Evolutionary conservation across 768 basidiomycete genomes (phyloP).

Genomic region (Trametes meyenii): DNA sequence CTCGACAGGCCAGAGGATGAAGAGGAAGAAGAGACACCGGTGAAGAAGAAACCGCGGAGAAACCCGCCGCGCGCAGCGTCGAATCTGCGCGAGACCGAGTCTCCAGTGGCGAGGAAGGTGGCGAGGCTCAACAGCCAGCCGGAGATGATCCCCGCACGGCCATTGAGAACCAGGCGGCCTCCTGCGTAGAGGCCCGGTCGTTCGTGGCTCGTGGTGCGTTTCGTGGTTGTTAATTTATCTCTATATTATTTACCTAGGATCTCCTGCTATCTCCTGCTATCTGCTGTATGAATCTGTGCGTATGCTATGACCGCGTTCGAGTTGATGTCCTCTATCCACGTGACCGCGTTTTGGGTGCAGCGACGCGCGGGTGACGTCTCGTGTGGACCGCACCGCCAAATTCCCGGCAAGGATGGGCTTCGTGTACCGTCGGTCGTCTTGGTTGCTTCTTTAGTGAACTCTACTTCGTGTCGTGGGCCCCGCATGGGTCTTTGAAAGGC

Average conservation of each 20-base stretch:
- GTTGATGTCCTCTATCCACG: not conserved
- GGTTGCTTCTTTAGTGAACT: too few species aligned
- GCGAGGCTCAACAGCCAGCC: slow-evolving; percentile 11
- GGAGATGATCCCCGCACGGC: not conserved
- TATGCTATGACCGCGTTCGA: not conserved
- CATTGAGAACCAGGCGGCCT: not conserved
- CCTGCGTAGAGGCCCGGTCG: not conserved
- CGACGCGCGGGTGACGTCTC: slow-evolving; percentile 8
- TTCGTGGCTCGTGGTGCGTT: not conserved
- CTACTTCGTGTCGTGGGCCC: too few species aligned
- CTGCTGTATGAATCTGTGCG: not conserved
- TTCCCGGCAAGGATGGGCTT: too few species aligned
- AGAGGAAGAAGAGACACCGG: slow-evolving; percentile 6
- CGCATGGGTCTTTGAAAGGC: not conserved
- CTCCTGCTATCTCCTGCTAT: not conserved
- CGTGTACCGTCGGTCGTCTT: too few species aligned
- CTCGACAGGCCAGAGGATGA: slow-evolving; percentile 18
- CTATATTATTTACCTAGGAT: slow-evolving; percentile 1
- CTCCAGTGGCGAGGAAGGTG: slow-evolving; percentile 15
- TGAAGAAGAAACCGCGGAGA: slow-evolving; percentile 7
- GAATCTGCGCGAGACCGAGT: not conserved
- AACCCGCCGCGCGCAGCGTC: not conserved
- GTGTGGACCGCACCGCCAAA: not conserved
- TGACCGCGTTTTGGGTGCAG: slow-evolving; percentile 2
- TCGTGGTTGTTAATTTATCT: slow-evolving; percentile 5